Evolutionary conservation across 352 stramenopile species (phyloP), one percentile per base, ranked within the genome.

Genomic region (Pythium rishiriense): DNA sequence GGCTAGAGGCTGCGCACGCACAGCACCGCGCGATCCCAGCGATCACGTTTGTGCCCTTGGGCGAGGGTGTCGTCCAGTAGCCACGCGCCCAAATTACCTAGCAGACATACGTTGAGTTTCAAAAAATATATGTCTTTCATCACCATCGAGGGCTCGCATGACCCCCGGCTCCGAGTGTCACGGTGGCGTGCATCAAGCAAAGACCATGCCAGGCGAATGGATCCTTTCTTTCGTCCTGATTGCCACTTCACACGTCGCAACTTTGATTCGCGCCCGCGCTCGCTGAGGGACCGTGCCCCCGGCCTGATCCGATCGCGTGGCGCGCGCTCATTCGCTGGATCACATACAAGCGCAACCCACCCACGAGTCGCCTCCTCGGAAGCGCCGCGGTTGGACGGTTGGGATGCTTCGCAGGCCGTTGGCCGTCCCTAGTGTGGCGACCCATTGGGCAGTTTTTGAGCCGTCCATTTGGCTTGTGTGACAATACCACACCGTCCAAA

Each of bases 21-120:
- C 53, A 60, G 41, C 25, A 19, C 15, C 52, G 49, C 35, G 37
- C 25, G 22, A 41, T 60, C 24, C 53, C 53, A 26, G 35, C 39
- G 26, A 37, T 60, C 53, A 7, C 39, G 41, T 60, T 49, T 12
- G 41, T 50, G 3, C 25, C 53, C 14, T 39, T 42, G 37, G 25
- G 42, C 15, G 26, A 49, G 10, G 53, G 31, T 4, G 25, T 50
- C 12, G 22, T 50, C 19, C 12, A 42, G 48, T 25, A 25, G 48
- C 19, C 14, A 26, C 29, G 12, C 26, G 6, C 3, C 48, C n/a
- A 9, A 25, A 42, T 28, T 22, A 21, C 24, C 24, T 15, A 12
- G 2, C 25, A 5, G 5, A 28, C 9, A 5, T 49, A 49, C 28
- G 7, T 37, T 6, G 6, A 6, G 6, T 37, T 11, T 49, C 19